phyloP scores from a whole-genome alignment of 306 rosid genomes.

The Mimosa bimucronata region DNA sequence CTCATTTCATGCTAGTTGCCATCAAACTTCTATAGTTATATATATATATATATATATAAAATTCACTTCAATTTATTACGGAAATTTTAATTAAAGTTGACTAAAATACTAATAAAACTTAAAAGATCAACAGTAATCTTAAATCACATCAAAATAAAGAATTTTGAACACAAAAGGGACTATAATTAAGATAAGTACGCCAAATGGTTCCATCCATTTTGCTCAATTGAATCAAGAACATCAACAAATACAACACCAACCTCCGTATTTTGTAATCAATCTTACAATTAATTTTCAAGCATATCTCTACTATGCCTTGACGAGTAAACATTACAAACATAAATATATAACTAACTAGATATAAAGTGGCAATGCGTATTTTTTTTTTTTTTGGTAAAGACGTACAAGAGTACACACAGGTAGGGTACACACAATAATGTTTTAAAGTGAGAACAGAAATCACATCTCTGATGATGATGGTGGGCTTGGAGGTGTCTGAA shows the following conservation, averaged over 20 bases:
- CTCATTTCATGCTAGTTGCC: neutral
- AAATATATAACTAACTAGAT: neutral
- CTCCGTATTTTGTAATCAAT: neutral
- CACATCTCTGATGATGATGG: constrained; percentile 44
- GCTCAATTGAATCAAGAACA: neutral
- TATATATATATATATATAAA: too few relatives aligned
- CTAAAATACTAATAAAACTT: neutral
- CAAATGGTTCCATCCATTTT: neutral
- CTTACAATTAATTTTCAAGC: constrained; percentile 24
- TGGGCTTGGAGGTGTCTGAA: constrained; percentile 52
- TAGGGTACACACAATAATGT: neutral
- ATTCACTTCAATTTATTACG: neutral
- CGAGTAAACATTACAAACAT: neutral
- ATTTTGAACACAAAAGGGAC: neutral
- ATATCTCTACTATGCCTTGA: constrained; percentile 6
- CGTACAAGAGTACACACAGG: neutral
- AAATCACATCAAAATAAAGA: neutral
- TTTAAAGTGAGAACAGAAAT: constrained; percentile 26
- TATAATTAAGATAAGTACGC: neutral
- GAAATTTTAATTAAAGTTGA: neutral
- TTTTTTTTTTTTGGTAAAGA: neutral
- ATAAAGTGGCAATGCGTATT: neutral
- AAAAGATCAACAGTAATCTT: neutral
- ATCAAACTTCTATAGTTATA: neutral
- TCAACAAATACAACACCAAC: neutral